Conservation (phyloP, 495 filamentous ascomycete genomes). For the Penicillium paxilli region DNA sequence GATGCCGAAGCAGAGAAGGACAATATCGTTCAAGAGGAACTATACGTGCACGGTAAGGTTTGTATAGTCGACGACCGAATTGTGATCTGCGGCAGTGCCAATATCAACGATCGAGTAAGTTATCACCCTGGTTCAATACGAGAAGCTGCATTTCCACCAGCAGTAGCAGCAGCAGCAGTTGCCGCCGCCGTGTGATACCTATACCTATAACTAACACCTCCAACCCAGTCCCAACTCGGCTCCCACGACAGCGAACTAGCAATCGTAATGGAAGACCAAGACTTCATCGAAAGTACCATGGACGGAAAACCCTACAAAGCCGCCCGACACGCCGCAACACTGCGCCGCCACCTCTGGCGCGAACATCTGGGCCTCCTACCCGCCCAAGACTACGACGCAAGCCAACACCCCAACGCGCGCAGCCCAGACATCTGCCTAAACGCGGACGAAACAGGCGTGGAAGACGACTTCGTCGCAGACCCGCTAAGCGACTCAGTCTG, state of each 20-base stretch:
- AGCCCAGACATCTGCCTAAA: conserved; percentile 77
- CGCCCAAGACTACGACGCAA: conserved; percentile 70
- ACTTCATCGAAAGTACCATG: conserved; percentile 73
- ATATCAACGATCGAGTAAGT: conserved; percentile 84
- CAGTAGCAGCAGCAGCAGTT: too few relatives aligned
- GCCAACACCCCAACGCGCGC: conserved; percentile 74
- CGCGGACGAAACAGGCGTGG: conserved; percentile 58
- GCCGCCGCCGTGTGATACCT: too few relatives aligned
- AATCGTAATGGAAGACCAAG: conserved; percentile 87
- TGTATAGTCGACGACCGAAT: conserved; percentile 82
- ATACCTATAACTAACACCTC: background rate
- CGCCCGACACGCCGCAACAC: conserved; percentile 72
- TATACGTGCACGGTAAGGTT: conserved; percentile 90
- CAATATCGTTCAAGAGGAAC: conserved; percentile 91
- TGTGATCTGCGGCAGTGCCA: conserved; percentile 82
- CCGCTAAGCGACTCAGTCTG: conserved; percentile 79
- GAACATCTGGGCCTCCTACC: conserved; percentile 87
- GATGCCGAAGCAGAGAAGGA: conserved; percentile 71
- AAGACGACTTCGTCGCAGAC: conserved; percentile 78
- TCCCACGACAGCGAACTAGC: conserved; percentile 90
- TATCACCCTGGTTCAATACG: too few relatives aligned
- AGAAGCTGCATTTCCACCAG: too few relatives aligned
- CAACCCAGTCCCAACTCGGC: conserved; percentile 70
- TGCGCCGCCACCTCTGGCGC: conserved; percentile 85
- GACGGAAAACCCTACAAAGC: conserved; percentile 74